A percentile compares a stretch with the other conserved stretches of the same genome.
These are phyloP conservation scores for Tulasnella sp. DNA, from an alignment of 768 basidiomycete genomes.

Conservation along the genomic window DNA sequence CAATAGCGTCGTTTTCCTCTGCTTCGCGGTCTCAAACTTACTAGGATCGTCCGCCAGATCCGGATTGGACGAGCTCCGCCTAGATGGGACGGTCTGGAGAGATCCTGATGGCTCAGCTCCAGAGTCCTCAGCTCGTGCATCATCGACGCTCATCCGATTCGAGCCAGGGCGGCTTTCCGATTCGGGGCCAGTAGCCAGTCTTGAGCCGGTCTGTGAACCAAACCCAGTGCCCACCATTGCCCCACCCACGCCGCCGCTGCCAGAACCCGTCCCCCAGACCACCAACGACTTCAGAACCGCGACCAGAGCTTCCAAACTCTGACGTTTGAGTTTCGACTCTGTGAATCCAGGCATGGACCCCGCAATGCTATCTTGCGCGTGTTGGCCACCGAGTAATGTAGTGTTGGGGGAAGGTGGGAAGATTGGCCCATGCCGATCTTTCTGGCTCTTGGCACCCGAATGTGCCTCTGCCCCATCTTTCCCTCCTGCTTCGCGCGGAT, in stretches of 20 bases:
- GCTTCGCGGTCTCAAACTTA: constrained; percentile 89
- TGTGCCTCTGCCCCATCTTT: constrained; percentile 42
- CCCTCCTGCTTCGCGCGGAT: constrained; percentile 52
- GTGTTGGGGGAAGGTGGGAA: constrained; percentile 58
- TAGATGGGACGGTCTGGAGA: constrained; percentile 41
- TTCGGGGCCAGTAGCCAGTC: not conserved
- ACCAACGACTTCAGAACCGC: constrained; percentile 83
- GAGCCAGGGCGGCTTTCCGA: not conserved
- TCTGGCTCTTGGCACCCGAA: constrained; percentile 19
- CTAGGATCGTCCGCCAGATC: constrained; percentile 83
- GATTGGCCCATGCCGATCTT: constrained; percentile 25
- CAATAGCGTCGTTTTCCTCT: constrained; percentile 86
- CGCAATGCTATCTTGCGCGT: constrained; percentile 52
- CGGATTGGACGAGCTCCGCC: constrained; percentile 57
- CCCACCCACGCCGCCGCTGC: constrained; percentile 20
- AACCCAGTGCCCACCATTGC: not conserved
- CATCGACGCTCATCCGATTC: constrained; percentile 4
- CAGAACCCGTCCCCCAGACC: constrained; percentile 60
- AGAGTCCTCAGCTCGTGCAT: not conserved
- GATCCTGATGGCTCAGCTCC: not conserved
- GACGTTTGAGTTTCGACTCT: constrained; percentile 75
- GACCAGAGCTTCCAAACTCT: constrained; percentile 91
- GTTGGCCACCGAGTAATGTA: constrained; percentile 40
- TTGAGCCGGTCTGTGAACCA: not conserved
- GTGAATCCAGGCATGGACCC: constrained; percentile 47